Evolutionary conservation across 139 green algal genomes (phyloP).

Genomic region (Tetraselmis chui): DNA sequence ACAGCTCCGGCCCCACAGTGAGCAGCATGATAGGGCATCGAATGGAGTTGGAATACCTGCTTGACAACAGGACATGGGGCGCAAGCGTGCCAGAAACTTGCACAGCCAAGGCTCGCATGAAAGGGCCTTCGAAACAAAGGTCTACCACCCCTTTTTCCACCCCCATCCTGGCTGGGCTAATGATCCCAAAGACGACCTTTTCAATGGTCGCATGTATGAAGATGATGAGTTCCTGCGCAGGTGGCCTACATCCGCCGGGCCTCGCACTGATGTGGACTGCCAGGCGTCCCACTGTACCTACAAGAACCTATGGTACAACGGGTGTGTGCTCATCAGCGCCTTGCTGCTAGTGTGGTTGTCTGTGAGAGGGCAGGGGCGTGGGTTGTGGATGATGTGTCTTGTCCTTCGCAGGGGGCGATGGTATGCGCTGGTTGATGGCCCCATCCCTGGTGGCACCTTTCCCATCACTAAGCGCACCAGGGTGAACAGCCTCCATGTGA

Average conservation of each 20-base stretch:
- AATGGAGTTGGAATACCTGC: not conserved
- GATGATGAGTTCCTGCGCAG: not conserved
- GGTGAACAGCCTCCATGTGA: slow-evolving; percentile 42
- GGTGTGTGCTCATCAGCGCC: slow-evolving; percentile 1
- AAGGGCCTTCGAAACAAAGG: not conserved
- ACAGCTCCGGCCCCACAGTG: too few relatives aligned
- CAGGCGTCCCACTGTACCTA: slow-evolving; percentile 34
- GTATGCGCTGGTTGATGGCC: slow-evolving; percentile 58
- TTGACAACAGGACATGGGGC: not conserved
- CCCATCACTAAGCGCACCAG: not conserved
- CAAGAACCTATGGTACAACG: slow-evolving; percentile 39
- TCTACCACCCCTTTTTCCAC: too few relatives aligned
- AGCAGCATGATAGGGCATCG: not conserved
- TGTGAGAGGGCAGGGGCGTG: not conserved
- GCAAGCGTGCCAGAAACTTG: not conserved
- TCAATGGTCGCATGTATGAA: too few relatives aligned
- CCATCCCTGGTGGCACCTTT: slow-evolving; percentile 21
- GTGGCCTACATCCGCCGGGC: not conserved
- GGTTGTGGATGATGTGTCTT: not conserved
- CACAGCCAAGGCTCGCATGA: too few relatives aligned
- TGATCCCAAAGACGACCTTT: too few relatives aligned
- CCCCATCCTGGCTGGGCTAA: not conserved
- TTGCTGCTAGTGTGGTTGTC: too few relatives aligned
- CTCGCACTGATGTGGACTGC: not conserved
- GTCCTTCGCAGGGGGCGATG: slow-evolving; percentile 9